Base-by-base conservation (phyloP, 208 protist species). In the Leishmania amazonensis region DNA sequence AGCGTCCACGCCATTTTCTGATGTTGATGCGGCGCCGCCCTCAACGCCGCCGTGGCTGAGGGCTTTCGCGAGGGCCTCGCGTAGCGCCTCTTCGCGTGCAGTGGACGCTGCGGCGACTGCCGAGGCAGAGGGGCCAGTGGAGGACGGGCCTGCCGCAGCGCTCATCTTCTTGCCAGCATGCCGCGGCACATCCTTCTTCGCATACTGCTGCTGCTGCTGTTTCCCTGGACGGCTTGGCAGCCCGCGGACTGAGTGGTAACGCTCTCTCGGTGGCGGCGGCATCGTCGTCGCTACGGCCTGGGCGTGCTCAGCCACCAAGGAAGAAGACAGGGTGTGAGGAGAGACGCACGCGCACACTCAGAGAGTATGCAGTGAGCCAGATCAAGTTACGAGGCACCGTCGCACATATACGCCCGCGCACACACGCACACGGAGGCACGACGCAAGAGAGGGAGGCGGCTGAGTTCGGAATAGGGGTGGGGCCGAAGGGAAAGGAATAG, bases 21-120 rank as follows among this genome's bases (percentile, higher is more conserved):
- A 9, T 3, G 60, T 40, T 15, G 78, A 42, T 21, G 47, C 67
- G 47, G 64, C 49, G 57, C 60, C 58, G 57, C 65, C 42, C 73
- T 19, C 60, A 28, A 13, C 80, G 31, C 68, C 38, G 8, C 40
- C 76, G 76, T 79, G 75, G 54, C 76, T 79, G 31, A 93, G 78
- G 31, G 87, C 89, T 28, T 89, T 89, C 28, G 84, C 86, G 28
- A 88, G 79, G 11, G 89, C 87, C 60, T 76, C 75, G 5, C 79
- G 72, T 49, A 91, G 79, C 19, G 83, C 89, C 65, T 64, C 87
- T 64, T 90, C 89, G 8, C 87, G 83, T 45, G 40, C 51, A n/a
- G 65, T 82, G 35, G 73, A 49, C 15, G 77, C 71, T 2, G 45
- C 68, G 7, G 62, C 49, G 24, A 51, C 80, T 6, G 76, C 78